Conservation (phyloP, 352 stramenopile species). For the Nothophytophthora sp. region DNA sequence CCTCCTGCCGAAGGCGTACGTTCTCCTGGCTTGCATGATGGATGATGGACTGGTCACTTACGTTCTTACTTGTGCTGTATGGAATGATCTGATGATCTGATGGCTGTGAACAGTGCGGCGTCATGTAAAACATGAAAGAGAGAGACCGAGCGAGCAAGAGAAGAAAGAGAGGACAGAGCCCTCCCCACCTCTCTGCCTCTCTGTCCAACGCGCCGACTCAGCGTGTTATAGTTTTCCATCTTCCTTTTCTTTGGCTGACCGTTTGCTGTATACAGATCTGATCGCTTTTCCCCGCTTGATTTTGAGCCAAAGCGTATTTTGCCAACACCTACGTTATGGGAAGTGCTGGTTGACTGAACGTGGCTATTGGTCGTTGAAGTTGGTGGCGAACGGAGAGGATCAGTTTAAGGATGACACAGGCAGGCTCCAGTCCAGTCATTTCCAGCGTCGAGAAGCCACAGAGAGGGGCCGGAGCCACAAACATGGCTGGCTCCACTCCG, state of each 20-base stretch:
- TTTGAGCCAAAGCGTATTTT: too few species aligned
- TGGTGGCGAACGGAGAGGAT: too few species aligned
- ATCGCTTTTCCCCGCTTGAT: too few species aligned
- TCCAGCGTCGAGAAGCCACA: too few species aligned
- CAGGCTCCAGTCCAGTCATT: too few species aligned
- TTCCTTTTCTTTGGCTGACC: constrained; percentile 18
- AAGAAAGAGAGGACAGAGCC: constrained; percentile 8
- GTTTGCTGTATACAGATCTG: constrained; percentile 25
- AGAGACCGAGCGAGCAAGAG: constrained; percentile 17
- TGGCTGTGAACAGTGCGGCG: constrained; percentile 21
- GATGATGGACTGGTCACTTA: not conserved
- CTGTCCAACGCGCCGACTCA: constrained; percentile 1
- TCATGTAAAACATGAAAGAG: constrained; percentile 29
- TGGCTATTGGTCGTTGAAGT: too few species aligned
- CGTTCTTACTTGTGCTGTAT: constrained; percentile 5
- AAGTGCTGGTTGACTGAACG: too few species aligned
- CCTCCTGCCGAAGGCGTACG: constrained; percentile 56
- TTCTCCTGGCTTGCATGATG: constrained; percentile 6
- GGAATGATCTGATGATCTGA: not conserved
- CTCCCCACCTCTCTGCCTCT: not conserved
- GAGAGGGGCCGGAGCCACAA: too few species aligned
- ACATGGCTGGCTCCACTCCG: too few species aligned
- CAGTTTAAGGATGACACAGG: too few species aligned
- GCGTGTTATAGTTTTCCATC: constrained; percentile 7
- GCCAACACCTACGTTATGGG: too few species aligned